Conservation (phyloP, 495 filamentous ascomycete genomes). For the Penicillium parvum region DNA sequence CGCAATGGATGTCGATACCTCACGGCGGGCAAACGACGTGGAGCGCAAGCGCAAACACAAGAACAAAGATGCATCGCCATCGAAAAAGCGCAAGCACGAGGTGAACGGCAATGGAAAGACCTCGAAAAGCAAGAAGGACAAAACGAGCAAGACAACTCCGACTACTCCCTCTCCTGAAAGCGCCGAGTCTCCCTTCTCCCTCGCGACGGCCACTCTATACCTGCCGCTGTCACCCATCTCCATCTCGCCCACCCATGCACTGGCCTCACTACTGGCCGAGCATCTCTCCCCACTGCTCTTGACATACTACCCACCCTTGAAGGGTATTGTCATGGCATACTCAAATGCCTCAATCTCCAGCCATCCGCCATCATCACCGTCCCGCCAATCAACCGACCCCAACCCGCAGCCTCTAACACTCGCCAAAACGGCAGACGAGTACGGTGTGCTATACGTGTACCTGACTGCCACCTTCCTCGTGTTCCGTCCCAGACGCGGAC, state of each 20-base stretch:
- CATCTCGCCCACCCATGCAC: constrained; percentile 57
- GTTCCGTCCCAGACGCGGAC: constrained; percentile 57
- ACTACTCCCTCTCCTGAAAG: constrained; percentile 3
- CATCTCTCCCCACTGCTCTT: constrained; percentile 74
- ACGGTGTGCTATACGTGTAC: constrained; percentile 64
- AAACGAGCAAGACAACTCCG: constrained; percentile 8
- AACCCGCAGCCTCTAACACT: constrained; percentile 45
- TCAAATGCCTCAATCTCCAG: constrained; percentile 51
- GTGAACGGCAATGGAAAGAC: constrained; percentile 19
- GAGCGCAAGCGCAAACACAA: constrained; percentile 53
- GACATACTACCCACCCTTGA: constrained; percentile 66
- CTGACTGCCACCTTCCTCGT: constrained; percentile 69
- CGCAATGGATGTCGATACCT: constrained; percentile 41
- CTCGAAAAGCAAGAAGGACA: constrained; percentile 29
- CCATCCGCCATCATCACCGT: constrained; percentile 19
- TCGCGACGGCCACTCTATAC: constrained; percentile 62
- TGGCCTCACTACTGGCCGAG: constrained; percentile 63
- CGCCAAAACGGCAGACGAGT: constrained; percentile 58
- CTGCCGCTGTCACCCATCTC: constrained; percentile 66
- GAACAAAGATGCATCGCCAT: constrained; percentile 40
- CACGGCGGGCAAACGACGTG: constrained; percentile 14
- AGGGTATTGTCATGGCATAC: constrained; percentile 69
- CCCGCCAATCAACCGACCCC: constrained; percentile 26
- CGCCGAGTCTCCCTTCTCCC: constrained; percentile 52
- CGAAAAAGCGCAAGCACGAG: constrained; percentile 47